phyloP scores from a whole-genome alignment of 2,329 filamentous ascomycete species.

The Periconia sp. region DNA sequence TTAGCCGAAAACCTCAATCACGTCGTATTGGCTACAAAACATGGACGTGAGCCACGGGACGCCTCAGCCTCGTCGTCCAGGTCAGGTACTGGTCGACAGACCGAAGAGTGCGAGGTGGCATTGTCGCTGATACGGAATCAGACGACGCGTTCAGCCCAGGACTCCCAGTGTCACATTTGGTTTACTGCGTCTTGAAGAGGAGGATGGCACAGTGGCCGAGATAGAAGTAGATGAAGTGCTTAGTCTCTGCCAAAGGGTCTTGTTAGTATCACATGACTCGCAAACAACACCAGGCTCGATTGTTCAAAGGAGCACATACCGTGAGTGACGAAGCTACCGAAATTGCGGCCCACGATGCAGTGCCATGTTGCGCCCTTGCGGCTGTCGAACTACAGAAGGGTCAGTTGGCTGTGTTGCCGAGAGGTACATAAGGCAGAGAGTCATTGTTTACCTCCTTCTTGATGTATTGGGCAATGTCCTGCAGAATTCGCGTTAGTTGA shows the following conservation, averaged over 20 bases:
- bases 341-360: slow-evolving; percentile 97
- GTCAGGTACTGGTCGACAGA: too few species aligned
- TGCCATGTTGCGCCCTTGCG: slow-evolving; percentile 99
- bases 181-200: slow-evolving; percentile 95
- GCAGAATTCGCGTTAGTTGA: slow-evolving; percentile 9
- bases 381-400: slow-evolving; percentile 75
- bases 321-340: slow-evolving; percentile 98
- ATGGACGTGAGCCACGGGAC: too few species aligned
- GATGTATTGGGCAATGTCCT: slow-evolving; percentile 96
- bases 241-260: slow-evolving; percentile 70
- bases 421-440: background rate
- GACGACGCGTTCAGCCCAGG: slow-evolving; percentile 1
- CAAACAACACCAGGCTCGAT: background rate
- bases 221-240: slow-evolving; percentile 99
- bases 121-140: background rate
- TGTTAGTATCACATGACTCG: slow-evolving; percentile 5
- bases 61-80: too few species aligned
- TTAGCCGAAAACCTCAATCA: too few species aligned
- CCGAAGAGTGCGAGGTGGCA: background rate
- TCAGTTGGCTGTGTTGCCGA: slow-evolving; percentile 15
- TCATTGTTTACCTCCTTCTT: slow-evolving; percentile 73
- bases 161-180: background rate
- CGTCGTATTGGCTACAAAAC: too few species aligned
- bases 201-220: slow-evolving; percentile 97
- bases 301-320: slow-evolving; percentile 57